phyloP scores from a whole-genome alignment of 306 rosid genomes.

The Glycine tomentella region DNA sequence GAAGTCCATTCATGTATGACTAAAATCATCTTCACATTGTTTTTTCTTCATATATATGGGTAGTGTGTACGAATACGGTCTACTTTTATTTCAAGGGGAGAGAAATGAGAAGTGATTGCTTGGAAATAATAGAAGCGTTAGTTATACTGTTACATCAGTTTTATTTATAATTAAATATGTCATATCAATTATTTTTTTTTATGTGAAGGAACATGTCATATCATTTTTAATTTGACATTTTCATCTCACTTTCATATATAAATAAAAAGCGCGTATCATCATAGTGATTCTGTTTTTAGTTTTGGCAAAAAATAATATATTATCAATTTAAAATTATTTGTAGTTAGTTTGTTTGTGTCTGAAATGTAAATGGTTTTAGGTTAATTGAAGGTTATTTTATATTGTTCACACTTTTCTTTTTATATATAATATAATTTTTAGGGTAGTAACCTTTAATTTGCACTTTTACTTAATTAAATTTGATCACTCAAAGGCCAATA shows the following conservation, averaged over 20 bases:
- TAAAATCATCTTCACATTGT: not conserved
- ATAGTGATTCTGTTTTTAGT: not conserved
- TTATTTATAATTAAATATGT: not conserved
- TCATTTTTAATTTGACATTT: not conserved
- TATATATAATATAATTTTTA: too few relatives aligned
- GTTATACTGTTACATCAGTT: slow-evolving; percentile 11
- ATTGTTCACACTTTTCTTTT: too few relatives aligned
- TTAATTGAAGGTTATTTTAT: not conserved
- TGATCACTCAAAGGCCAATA: not conserved
- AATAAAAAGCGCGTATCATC: not conserved
- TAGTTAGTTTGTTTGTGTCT: not conserved
- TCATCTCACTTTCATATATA: not conserved
- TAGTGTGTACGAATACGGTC: not conserved
- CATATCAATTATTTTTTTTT: too few relatives aligned
- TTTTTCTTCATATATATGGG: not conserved
- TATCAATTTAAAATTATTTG: not conserved
- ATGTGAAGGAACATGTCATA: not conserved
- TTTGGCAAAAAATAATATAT: not conserved
- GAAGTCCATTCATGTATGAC: not conserved
- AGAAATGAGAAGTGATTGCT: not conserved
- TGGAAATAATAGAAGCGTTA: not conserved
- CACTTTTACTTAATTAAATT: not conserved
- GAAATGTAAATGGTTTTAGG: not conserved
- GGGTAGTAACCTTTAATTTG: not conserved
- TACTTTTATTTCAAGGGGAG: not conserved